phyloP scores from a whole-genome alignment of 495 filamentous ascomycete genomes.

The Podospora pseudopauciseta region DNA sequence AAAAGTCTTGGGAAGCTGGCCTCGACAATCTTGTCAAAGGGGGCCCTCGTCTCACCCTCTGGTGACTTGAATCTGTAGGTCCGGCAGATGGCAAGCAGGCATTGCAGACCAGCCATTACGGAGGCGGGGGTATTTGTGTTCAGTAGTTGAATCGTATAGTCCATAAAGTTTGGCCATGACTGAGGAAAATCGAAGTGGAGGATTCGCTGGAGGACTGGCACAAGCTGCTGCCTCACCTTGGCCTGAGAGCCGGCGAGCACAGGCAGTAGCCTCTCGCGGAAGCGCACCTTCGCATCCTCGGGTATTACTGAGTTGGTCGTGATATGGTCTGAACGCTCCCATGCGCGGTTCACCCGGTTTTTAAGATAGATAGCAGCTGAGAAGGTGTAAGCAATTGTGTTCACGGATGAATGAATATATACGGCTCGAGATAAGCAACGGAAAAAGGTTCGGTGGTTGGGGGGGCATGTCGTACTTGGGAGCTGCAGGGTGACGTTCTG shows the following conservation, averaged over 20 bases:
- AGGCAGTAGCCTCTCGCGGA: conserved; percentile 83
- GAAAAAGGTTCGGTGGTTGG: not conserved
- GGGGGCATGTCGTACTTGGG: conserved; percentile 61
- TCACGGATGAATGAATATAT: not conserved
- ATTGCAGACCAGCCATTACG: conserved; percentile 90
- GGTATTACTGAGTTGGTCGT: conserved; percentile 63
- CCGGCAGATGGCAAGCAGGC: conserved; percentile 85
- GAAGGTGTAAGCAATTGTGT: conserved; percentile 17
- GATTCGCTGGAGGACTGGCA: conserved; percentile 92
- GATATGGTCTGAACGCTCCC: conserved; percentile 73
- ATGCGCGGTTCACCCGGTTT: conserved; percentile 88
- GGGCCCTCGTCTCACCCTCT: conserved; percentile 68
- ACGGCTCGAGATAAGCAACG: not conserved
- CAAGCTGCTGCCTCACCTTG: conserved; percentile 81
- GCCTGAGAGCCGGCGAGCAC: conserved; percentile 75
- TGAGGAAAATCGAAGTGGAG: conserved; percentile 93
- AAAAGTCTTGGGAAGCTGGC: conserved; percentile 88
- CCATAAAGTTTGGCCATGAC: conserved; percentile 88
- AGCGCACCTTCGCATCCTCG: conserved; percentile 83
- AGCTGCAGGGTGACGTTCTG: conserved; percentile 77
- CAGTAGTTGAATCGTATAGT: conserved; percentile 83
- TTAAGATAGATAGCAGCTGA: conserved; percentile 96
- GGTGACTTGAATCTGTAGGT: conserved; percentile 84
- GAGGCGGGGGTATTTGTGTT: conserved; percentile 76
- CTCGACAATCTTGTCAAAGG: conserved; percentile 93